phyloP scores from a whole-genome alignment of 768 basidiomycete species.

The Pisolithus microcarpus region DNA sequence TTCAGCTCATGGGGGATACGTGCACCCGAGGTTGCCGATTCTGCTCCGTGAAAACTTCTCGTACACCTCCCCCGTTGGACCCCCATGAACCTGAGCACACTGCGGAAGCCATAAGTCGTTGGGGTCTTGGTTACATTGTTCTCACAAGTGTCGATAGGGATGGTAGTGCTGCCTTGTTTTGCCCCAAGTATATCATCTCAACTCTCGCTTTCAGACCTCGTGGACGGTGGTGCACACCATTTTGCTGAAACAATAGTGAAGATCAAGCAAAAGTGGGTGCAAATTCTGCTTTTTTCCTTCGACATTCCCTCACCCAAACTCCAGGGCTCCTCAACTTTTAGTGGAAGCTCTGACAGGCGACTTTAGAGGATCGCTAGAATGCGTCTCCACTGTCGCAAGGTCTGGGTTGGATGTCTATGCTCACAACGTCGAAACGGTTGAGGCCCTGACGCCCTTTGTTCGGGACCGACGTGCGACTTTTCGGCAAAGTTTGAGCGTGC shows the following conservation, averaged over 20 bases:
- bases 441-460: slow-evolving; percentile 88
- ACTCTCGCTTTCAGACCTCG: slow-evolving; percentile 56
- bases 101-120: slow-evolving; percentile 94
- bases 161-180: slow-evolving; percentile 40
- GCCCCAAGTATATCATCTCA: background rate
- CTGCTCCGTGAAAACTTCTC: slow-evolving; percentile 94
- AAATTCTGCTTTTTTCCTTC: background rate
- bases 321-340: slow-evolving; percentile 87
- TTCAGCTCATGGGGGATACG: slow-evolving; percentile 95
- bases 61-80: slow-evolving; percentile 82
- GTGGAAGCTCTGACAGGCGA: slow-evolving; percentile 97
- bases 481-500: slow-evolving; percentile 72
- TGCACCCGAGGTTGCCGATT: slow-evolving; percentile 98
- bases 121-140: slow-evolving; percentile 98
- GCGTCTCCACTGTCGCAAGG: slow-evolving; percentile 76
- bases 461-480: slow-evolving; percentile 93
- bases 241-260: slow-evolving; percentile 93
- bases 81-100: slow-evolving; percentile 97
- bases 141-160: slow-evolving; percentile 95
- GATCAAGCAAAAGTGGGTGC: slow-evolving; percentile 84
- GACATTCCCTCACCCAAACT: background rate
- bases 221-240: slow-evolving; percentile 87
- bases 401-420: slow-evolving; percentile 98
- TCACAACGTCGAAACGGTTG: slow-evolving; percentile 96
- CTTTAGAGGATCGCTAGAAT: slow-evolving; percentile 71